These are phyloP conservation scores for Sphaceloma murrayae DNA, from an alignment of 2,329 filamentous ascomycete genomes.

Conservation along the genomic window DNA sequence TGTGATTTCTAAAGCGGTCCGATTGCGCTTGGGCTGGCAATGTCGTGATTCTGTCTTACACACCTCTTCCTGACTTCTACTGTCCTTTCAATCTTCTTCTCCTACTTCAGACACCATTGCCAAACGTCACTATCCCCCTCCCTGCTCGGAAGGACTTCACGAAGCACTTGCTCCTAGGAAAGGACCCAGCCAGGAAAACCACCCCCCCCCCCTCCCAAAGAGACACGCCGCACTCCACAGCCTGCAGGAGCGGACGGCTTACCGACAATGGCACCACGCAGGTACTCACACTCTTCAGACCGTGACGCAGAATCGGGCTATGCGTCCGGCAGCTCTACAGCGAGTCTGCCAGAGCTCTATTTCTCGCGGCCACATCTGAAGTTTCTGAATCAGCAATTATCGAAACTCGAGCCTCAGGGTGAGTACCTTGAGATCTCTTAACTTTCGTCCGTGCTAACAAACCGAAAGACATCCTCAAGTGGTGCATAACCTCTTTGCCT, in stretches of 20 bases:
- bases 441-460: slow-evolving; percentile 25
- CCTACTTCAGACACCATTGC: no score
- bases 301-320: slow-evolving; percentile 70
- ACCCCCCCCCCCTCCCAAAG: background rate
- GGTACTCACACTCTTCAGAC: slow-evolving; percentile 24
- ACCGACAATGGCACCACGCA: slow-evolving; percentile 22
- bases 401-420: slow-evolving; percentile 73
- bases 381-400: slow-evolving; percentile 82
- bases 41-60: no score
- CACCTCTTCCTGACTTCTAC: no score
- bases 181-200: no score
- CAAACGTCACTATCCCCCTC: no score
- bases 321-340: slow-evolving; percentile 57
- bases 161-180: no score
- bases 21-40: no score
- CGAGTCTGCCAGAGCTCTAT: slow-evolving; percentile 62
- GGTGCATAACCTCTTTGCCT: slow-evolving; percentile 84
- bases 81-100: no score
- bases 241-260: background rate
- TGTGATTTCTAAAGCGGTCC: no score
- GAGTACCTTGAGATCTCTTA: slow-evolving; percentile 20
- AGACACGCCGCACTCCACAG: background rate
- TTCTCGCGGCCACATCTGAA: slow-evolving; percentile 82
- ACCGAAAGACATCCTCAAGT: slow-evolving; percentile 66
- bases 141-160: no score